Base-by-base conservation (phyloP, 176 grass and related monocot species). In the Panicum miliaceum region DNA sequence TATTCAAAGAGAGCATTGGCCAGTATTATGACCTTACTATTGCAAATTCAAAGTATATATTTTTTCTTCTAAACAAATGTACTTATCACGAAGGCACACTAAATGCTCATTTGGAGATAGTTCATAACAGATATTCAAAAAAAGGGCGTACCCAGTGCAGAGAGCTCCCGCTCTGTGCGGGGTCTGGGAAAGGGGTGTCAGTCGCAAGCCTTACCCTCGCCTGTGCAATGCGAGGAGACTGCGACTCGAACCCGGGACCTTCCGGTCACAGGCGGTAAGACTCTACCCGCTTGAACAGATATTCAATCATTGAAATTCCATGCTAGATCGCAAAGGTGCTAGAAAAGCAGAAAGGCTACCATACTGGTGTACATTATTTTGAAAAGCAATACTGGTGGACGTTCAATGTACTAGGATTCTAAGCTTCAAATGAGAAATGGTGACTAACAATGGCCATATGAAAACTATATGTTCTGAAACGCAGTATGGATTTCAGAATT, bases 361-460 rank as follows among this genome's bases (percentile, higher is more conserved):
- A 40, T 7, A 32, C 15, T 70, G 2, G 29, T 19, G 13, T 32
- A 70, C 3, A 13, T 54, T 32, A 1, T 32, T 32, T 2, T 32
- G 35, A 71, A 57, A 77, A 9, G 36, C 14, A 64, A 40, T 5
- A 32, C 15, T 70, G 2, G 40, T 14, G 13, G 23, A 70, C 3
- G 13, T 54, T 76, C 26, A 57, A 2, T 45, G 6, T 29, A 68
- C 12, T 89, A 47, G 26, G 59, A 74, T 59, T 60, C 42, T 73
- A 80, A 16, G 60, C 14, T 75, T 56, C 20, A 86, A 77, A 69
- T 10, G 50, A 23, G n/a, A 70, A 63, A 82, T 10, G 11, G 64
- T 18, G 32, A 47, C 18, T 54, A 81, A 51, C 14, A 40, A 11
- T 60, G 18, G 0, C 64, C 68, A 56, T 45, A 36, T 52, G 46